Evolutionary conservation across 352 stramenopile species (phyloP), one percentile per base, ranked within the genome.

Genomic region (Phytophthora pinifolia): DNA sequence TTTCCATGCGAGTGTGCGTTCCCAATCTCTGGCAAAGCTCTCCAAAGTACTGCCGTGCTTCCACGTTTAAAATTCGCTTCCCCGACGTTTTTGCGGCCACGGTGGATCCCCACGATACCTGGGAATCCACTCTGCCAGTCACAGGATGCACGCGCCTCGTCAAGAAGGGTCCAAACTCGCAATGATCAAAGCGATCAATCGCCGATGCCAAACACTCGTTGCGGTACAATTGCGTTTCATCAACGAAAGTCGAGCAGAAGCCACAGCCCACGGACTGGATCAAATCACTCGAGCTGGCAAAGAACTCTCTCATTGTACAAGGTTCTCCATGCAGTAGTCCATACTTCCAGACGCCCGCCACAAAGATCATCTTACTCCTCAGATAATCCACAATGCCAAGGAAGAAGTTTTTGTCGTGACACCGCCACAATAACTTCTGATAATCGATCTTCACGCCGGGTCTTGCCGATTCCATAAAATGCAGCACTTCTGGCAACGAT

Each of bases 81-180:
- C 54, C 58, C 0, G 32, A 32, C 15, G 41, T 38, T 46, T 59
- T 67, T 1, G 34, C 18, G 31, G n/a, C 15, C 20, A 37, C 36
- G 6, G 8, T 13, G 9, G 18, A 29, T 9, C 39, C 38, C 42
- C 38, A 60, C 1, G 22, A 45, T 17, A 41, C 31, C 20, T 65
- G 44, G 3, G 44, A 13, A 38, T 53, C 31, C 4, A 65, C 47
- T 42, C 15, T 54, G 0, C 63, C 72, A 6, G 55, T 61, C 14
- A 77, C 58, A 18, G 58, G 63, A 59, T 83, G 72, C 30, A 61
- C 70, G 32, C 72, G 72, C 36, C 67, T 67, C 27, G 46, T 61
- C 36, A 83, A 45, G 42, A 83, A 72, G 3, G 72, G 72, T 10
- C 72, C 72, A 49, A 83, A 83, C 14, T 83, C 72, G 13, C 59